Percentiles rank a stretch among this genome's conserved stretches.
phyloP scores from a whole-genome alignment of 2,329 filamentous ascomycete species.

The Acephala macrosclerotiorum region DNA sequence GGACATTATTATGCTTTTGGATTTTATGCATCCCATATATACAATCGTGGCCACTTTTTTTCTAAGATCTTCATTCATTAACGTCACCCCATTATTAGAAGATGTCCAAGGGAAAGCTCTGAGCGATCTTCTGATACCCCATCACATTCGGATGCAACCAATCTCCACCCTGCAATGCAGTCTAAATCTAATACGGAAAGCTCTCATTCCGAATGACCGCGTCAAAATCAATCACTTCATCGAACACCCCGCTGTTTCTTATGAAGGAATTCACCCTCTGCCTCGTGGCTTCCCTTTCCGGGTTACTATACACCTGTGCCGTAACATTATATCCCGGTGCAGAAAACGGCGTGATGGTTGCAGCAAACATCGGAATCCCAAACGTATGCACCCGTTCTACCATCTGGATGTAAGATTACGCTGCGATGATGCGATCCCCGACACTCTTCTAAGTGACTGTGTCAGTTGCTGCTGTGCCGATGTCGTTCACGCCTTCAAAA shows the following conservation, averaged over 20 bases:
- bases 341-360: constrained; percentile 71
- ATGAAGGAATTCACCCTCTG: constrained; percentile 69
- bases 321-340: constrained; percentile 45
- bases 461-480: constrained; percentile 59
- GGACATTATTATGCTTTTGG: background rate
- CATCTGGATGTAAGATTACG: constrained; percentile 67
- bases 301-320: constrained; percentile 60
- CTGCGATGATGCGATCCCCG: constrained; percentile 59
- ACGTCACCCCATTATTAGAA: constrained; percentile 46
- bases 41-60: too few species aligned
- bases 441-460: constrained; percentile 55
- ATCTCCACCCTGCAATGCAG: constrained; percentile 66
- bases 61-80: too few species aligned
- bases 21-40: background rate
- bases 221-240: constrained; percentile 70
- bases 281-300: constrained; percentile 62
- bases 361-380: constrained; percentile 64
- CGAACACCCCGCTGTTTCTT: constrained; percentile 60
- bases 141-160: constrained; percentile 67
- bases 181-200: constrained; percentile 55
- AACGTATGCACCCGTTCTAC: constrained; percentile 59
- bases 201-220: constrained; percentile 58
- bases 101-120: constrained; percentile 62
- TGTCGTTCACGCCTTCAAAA: constrained; percentile 75
- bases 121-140: constrained; percentile 67